Evolutionary conservation across 2,329 filamentous ascomycete genomes (phyloP).

Genomic region (Hypocrella siamensis): DNA sequence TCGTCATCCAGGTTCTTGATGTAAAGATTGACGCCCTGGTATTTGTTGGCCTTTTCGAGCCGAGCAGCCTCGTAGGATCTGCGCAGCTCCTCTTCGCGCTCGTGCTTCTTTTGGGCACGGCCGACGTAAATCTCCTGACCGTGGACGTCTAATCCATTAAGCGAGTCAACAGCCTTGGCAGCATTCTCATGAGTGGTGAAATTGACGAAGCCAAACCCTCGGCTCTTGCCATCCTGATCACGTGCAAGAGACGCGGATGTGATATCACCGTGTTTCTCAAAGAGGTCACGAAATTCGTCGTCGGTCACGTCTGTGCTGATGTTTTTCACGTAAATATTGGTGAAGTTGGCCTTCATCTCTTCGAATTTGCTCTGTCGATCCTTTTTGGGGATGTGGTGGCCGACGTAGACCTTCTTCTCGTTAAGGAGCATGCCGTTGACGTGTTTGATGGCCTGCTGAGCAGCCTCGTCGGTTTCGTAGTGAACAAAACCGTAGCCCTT

Average conservation of each 20-base stretch:
- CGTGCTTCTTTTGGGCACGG: conserved; percentile 99
- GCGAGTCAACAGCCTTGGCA: conserved; percentile 69
- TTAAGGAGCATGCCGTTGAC: conserved; percentile 99
- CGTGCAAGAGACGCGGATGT: conserved; percentile 90
- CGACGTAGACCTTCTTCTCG: conserved; percentile 99
- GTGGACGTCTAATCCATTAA: conserved; percentile 85
- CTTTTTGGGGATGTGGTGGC: conserved; percentile 99
- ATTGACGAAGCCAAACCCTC: conserved; percentile 93
- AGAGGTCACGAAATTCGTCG: conserved; percentile 86
- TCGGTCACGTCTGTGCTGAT: conserved; percentile 72
- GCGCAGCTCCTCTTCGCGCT: conserved; percentile 97
- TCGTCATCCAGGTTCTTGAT: conserved; percentile 98
- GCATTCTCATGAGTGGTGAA: conserved; percentile 85
- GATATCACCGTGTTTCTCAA: conserved; percentile 84
- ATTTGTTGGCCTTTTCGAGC: conserved; percentile 97
- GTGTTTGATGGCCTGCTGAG: conserved; percentile 94
- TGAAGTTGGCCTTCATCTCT: conserved; percentile 99
- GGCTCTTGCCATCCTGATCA: conserved; percentile 80
- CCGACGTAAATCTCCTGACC: conserved; percentile 95
- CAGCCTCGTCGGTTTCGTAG: conserved; percentile 98
- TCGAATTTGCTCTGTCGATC: conserved; percentile 99
- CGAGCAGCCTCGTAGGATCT: conserved; percentile 97
- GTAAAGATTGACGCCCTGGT: conserved; percentile 98
- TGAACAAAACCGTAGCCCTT: conserved; percentile 99
- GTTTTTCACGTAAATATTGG: conserved; percentile 99